Evolutionary conservation across 2,329 filamentous ascomycete species (phyloP), one percentile per base, ranked within the genome.

Genomic region (Colletotrichum cordylinicola): DNA sequence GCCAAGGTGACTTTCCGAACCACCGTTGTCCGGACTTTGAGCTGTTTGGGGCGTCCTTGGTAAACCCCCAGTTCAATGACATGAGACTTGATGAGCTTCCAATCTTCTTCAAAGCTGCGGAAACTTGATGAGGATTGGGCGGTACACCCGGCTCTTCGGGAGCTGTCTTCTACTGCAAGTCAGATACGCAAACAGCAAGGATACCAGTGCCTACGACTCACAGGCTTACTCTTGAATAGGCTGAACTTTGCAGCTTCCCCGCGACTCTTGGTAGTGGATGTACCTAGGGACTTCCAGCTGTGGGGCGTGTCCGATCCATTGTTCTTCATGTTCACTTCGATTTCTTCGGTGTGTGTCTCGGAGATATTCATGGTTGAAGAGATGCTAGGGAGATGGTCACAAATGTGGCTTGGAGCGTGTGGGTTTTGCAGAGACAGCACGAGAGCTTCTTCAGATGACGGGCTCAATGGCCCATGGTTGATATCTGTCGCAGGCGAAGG

Each of bases 371-470:
- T 29, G 9, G 43, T 74, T 27, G 58, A 71, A 27, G 68, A 71
- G 18, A 77, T 74, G 60, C 72, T 67, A 18, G 58, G 66, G n/a
- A 67, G 39, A 33, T 64, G 58, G 43, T 70, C 27, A 39, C 52
- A 27, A 4, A 18, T 35, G 37, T 18, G 15, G 37, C 61, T 21
- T 48, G 33, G 2, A 6, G 5, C 18, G 24, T n/a, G 61, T 31
- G 82, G 83, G 43, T 79, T 82, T 71, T 90, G 88, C 5, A 90
- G 78, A 0, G 87, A 89, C 4, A 85, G 81, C 0, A 90, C 87
- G 74, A 89, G 88, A 1, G 86, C 86, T 18, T 86, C 85, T 76
- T 90, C 88, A 1, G 86, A 87, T 9, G 87, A 78, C 75, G 88
- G 88, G 67, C 86, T 89, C 15, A 80, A 76, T 2, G 84, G 81